phyloP scores from a whole-genome alignment of 2,329 filamentous ascomycete species.

The Didymella sp. region DNA sequence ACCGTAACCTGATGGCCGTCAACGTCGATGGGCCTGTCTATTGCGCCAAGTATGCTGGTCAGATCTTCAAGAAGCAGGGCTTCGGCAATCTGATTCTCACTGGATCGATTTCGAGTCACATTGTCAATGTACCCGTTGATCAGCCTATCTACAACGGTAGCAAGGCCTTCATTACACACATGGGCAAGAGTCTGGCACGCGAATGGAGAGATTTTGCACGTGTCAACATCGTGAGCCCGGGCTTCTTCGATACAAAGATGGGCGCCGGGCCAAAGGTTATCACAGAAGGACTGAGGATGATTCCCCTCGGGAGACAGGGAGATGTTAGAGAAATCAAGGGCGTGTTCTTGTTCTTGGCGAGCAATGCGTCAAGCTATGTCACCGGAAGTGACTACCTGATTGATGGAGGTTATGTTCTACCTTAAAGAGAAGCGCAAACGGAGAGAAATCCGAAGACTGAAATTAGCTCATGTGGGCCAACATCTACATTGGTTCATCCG shows the following conservation, averaged over 20 bases:
- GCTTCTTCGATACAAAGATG: slow-evolving; percentile 70
- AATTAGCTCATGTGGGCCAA: too few relatives aligned
- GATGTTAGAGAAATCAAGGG: slow-evolving; percentile 78
- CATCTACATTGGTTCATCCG: too few relatives aligned
- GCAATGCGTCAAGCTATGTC: slow-evolving; percentile 76
- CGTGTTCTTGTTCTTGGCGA: slow-evolving; percentile 78
- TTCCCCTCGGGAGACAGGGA: slow-evolving; percentile 77
- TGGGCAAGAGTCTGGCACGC: slow-evolving; percentile 67
- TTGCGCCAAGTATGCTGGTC: slow-evolving; percentile 53
- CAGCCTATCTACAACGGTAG: slow-evolving; percentile 56
- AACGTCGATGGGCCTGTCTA: slow-evolving; percentile 69
- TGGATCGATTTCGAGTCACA: slow-evolving; percentile 69
- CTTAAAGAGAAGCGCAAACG: slow-evolving; percentile 12
- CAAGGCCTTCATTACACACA: slow-evolving; percentile 69
- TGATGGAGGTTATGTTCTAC: slow-evolving; percentile 73
- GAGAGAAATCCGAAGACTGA: too few relatives aligned
- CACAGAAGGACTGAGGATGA: slow-evolving; percentile 74
- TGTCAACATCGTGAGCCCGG: slow-evolving; percentile 69
- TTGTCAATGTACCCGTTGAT: slow-evolving; percentile 80
- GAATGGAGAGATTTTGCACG: slow-evolving; percentile 72
- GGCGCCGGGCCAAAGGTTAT: slow-evolving; percentile 66
- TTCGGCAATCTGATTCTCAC: slow-evolving; percentile 69
- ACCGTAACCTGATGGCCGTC: slow-evolving; percentile 69
- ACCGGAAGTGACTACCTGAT: slow-evolving; percentile 77
- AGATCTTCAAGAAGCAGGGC: slow-evolving; percentile 53